Evolutionary conservation across 495 filamentous ascomycete species (phyloP), one percentile per base, ranked within the genome.

Genomic region (Aspergillus wentii): DNA sequence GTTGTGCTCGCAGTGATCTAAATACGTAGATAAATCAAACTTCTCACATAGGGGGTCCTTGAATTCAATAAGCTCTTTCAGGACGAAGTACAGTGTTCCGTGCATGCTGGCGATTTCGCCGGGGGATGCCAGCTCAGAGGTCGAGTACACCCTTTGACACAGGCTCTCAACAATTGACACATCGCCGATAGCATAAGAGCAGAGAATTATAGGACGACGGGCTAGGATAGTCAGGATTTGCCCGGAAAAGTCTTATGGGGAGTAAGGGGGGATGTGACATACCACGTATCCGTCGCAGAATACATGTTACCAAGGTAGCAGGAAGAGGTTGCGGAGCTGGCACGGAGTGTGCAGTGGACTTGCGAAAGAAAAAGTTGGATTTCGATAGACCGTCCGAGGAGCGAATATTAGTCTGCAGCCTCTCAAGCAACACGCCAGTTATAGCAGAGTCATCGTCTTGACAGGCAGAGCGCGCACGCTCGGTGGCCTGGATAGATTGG

Each of bases 81-180:
- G 19, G 4, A 56, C 18, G 19, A 49, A 49, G 30, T 35, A 51
- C 1, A 56, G n/a, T 14, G 49, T 26, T 11, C 48, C 52, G 35
- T 56, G 48, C 52, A 56, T 49, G 14, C 34, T 38, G 11, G 44
- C 45, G 17, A 46, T 30, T 11, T 48, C 36, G 7, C 52, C 43
- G 11, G 21, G 19, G 3, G 44, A 51, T n/a, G 38, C 33, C 3
- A 21, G 15, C 8, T 32, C 27, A 5, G 36, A 25, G 0, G 44
- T 41, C 13, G 41, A 56, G 19, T 56, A 56, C 5, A 49, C 44
- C 14, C 21, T 49, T 37, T 52, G 48, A 20, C 52, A 56, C 1
- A 56, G 31, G 8, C 30, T 6, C 25, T 51, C 43, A 0, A 56
- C 25, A 25, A 51, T 16, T 5, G 16, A 13, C 1, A 44, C 10